Base-by-base conservation (phyloP, 1,139 yeast species). In the Magnusiomyces suaveolens region DNA sequence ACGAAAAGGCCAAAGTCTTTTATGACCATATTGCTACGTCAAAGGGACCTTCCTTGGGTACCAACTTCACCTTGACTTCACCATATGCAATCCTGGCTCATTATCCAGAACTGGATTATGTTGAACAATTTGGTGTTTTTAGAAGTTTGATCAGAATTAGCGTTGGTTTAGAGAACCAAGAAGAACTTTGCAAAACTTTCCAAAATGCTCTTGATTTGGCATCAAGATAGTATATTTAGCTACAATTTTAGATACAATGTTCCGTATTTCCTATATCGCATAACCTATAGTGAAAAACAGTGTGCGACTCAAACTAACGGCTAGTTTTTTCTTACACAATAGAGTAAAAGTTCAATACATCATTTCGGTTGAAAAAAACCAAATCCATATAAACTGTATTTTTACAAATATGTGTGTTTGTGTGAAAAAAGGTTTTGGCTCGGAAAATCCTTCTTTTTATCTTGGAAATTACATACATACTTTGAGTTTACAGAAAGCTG, bases 21-120 rank as follows among this genome's bases (percentile, higher is more conserved):
- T 92, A 85, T 72, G 86, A 92, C 68, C 75, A 81, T 2, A 78
- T 87, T 51, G 75, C 79, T 51, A 72, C 90, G 56, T 87, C 92
- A 59, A 92, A 92, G 69, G 97, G 97, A 1, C 97, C 97, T 2
- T 86, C 95, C 20, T 76, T 92, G 62, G 97, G 97, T 3, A 89
- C 97, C 0, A 92, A 88, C 69, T 88, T 89, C 72, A 88, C 97
- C 0, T 75, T 90, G 63, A 90, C 88, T 2, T 88, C 95, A 65
- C 97, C 97, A 8, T 92, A 92, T 69, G 80, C 96, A 2, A 79
- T 92, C 50, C 75, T 92, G 58, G 97, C 97, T 0, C 97, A 92
- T 69, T 90, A 82, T 67, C 77, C 74, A 51, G 97, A 90, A 67
- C 72, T 89, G 57, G 95, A 87, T 58, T 90, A 84, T 67, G 84